These are phyloP conservation scores for Mycena chlorophos DNA, from an alignment of 768 basidiomycete species.

Conservation along the genomic window DNA sequence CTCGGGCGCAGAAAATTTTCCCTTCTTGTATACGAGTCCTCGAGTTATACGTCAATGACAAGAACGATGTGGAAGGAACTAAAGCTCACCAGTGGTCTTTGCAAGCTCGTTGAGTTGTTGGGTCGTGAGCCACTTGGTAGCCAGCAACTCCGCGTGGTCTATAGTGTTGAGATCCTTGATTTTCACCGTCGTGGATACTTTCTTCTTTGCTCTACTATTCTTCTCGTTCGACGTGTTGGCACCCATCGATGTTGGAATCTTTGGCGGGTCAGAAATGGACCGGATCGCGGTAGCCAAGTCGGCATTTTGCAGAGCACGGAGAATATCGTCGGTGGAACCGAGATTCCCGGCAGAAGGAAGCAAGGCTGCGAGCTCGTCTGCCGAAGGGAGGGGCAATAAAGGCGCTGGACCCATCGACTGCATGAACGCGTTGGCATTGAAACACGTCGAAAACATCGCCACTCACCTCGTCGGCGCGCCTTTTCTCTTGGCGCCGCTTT, in stretches of 20 bases:
- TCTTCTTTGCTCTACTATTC: slow-evolving; percentile 29
- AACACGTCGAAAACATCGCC: background rate
- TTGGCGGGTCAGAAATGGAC: slow-evolving; percentile 50
- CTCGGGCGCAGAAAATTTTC: slow-evolving; percentile 82
- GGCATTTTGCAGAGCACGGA: slow-evolving; percentile 70
- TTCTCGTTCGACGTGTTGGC: slow-evolving; percentile 32
- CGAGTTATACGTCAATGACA: slow-evolving; percentile 3
- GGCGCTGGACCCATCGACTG: background rate
- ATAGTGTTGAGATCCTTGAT: slow-evolving; percentile 44
- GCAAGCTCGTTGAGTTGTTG: slow-evolving; percentile 69
- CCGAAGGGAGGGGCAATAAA: background rate
- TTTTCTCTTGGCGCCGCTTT: slow-evolving; percentile 37
- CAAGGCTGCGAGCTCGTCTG: background rate
- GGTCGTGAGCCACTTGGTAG: slow-evolving; percentile 78
- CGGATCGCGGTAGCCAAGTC: slow-evolving; percentile 67
- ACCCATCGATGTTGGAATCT: slow-evolving; percentile 28
- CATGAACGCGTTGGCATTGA: background rate
- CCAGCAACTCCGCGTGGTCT: slow-evolving; percentile 69
- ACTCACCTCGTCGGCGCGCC: slow-evolving; percentile 28
- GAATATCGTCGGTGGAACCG: slow-evolving; percentile 69
- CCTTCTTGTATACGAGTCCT: slow-evolving; percentile 88
- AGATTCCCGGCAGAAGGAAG: slow-evolving; percentile 38
- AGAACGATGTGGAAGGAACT: background rate
- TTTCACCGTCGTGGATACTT: slow-evolving; percentile 23
- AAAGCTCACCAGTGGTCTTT: slow-evolving; percentile 56